A percentile compares a stretch with the other conserved stretches of the same genome.
Evolutionary conservation across 495 filamentous ascomycete species (phyloP).

Genomic region (Penicillium robsamsonii): DNA sequence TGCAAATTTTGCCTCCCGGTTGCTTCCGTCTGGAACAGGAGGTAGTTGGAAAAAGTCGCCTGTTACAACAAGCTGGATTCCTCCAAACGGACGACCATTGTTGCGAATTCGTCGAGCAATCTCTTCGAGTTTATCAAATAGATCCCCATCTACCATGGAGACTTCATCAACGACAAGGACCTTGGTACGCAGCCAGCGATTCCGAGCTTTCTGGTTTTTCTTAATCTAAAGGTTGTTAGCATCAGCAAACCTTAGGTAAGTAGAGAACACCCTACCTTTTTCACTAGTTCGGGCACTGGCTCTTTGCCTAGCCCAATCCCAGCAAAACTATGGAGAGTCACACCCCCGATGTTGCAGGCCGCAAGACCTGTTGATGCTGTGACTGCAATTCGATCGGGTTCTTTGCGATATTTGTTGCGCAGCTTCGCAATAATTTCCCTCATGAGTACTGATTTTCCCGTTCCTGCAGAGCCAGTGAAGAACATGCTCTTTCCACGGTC

Average conservation of each 20-base stretch:
- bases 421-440: slow-evolving; percentile 81
- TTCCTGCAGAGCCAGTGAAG: slow-evolving; percentile 97
- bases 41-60: slow-evolving; percentile 98
- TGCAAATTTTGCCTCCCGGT: slow-evolving; percentile 75
- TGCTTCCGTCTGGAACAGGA: slow-evolving; percentile 76
- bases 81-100: slow-evolving; percentile 90
- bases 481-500: slow-evolving; percentile 83
- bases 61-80: slow-evolving; percentile 93
- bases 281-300: slow-evolving; percentile 72
- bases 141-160: slow-evolving; percentile 96
- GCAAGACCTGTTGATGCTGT: slow-evolving; percentile 95
- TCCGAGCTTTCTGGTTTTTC: slow-evolving; percentile 80
- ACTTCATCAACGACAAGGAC: slow-evolving; percentile 91
- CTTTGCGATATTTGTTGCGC: slow-evolving; percentile 67
- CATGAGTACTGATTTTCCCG: slow-evolving; percentile 94
- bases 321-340: slow-evolving; percentile 92
- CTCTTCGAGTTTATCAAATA: slow-evolving; percentile 93
- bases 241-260: background rate
- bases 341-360: slow-evolving; percentile 93
- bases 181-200: slow-evolving; percentile 84
- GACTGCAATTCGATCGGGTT: slow-evolving; percentile 81
- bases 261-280: slow-evolving; percentile 51
- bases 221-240: slow-evolving; percentile 55
- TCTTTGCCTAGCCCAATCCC: slow-evolving; percentile 97
- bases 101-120: slow-evolving; percentile 79